These are phyloP conservation scores for Colletotrichum somersetense DNA, from an alignment of 2,329 filamentous ascomycete species.

Conservation along the genomic window DNA sequence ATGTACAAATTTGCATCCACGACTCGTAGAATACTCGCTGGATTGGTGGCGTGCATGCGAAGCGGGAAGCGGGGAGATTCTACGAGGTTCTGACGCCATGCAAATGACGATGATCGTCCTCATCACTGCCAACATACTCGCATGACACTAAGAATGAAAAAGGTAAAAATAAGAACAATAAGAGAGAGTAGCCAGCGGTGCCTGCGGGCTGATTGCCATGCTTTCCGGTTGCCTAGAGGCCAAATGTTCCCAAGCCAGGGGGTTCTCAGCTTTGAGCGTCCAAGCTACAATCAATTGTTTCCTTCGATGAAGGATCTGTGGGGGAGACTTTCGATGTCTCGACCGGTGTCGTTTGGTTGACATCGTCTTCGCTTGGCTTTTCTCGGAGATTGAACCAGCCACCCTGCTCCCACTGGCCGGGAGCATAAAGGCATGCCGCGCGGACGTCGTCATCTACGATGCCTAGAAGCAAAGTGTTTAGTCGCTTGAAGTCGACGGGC, in stretches of 20 bases:
- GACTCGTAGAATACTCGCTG: neutral
- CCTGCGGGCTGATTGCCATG: neutral
- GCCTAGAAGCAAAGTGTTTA: conserved; percentile 76
- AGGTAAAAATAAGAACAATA: neutral
- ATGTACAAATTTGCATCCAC: neutral
- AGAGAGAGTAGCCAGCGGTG: neutral
- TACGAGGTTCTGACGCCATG: neutral
- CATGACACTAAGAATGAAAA: neutral
- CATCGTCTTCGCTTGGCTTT: conserved; percentile 11
- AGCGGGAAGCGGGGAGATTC: neutral
- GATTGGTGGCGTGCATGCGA: neutral
- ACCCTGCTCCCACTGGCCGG: conserved; percentile 85
- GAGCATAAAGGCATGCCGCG: conserved; percentile 73
- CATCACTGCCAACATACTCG: neutral
- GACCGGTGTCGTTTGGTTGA: neutral
- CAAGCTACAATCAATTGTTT: neutral
- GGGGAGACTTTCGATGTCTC: neutral
- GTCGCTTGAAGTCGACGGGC: conserved; percentile 83
- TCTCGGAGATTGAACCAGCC: conserved; percentile 76
- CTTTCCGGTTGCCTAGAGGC: neutral
- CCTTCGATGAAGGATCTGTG: neutral
- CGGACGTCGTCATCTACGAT: conserved; percentile 73
- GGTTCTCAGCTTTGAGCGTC: neutral
- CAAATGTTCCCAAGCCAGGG: neutral
- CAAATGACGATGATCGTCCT: neutral